Evolutionary conservation across 2,329 filamentous ascomycete genomes (phyloP), one percentile per base, ranked within the genome.

Genomic region (Verruconis gallopava): DNA sequence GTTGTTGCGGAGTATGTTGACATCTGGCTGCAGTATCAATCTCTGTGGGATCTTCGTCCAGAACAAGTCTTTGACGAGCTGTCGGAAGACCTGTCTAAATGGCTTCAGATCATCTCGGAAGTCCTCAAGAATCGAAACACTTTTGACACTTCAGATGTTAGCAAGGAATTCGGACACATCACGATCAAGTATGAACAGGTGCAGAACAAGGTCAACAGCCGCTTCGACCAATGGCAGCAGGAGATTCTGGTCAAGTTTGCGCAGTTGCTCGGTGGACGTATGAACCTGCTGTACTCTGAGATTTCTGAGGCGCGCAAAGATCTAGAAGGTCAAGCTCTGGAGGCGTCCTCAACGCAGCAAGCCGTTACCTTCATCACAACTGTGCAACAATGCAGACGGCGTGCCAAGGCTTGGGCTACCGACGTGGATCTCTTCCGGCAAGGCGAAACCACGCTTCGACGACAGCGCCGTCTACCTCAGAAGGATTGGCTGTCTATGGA

Each of bases 141-240:
- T 0, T 99, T 99, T 53, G 91, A 99, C 56, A 98, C 89, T 1
- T 93, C 89, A 5, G 91, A 95, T 57, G 85, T 93, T 49, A 91
- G 81, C 60, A 81, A 84, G 30, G 82, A 81, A 1, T 98, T 99
- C 57, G 91, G 91, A 3, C 89, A 93, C 60, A 78, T 96, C 42
- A 85, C 82, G 3, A 86, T 99, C 54, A 89, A 98, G 59, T 98
- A 98, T 55, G 91, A 96, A 53, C 93, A 98, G 61, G 91, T 98
- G 0, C 93, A 98, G 62, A 85, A 89, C 44, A 95, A 94, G 62
- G 91, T 99, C 60, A 98, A 96, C 54, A 85, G 86, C 53, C 98
- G 96, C 60, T 99, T 98, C 57, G 93, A 99, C 57, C 89, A 96
- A 60, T 98, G 93, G 91, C 91, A 99, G 60, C 85, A 95, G 53